Percentiles rank a stretch among this genome's conserved stretches.
These are phyloP conservation scores for Rubroboletus pulcherrimus DNA, from an alignment of 768 basidiomycete species.

Conservation along the genomic window DNA sequence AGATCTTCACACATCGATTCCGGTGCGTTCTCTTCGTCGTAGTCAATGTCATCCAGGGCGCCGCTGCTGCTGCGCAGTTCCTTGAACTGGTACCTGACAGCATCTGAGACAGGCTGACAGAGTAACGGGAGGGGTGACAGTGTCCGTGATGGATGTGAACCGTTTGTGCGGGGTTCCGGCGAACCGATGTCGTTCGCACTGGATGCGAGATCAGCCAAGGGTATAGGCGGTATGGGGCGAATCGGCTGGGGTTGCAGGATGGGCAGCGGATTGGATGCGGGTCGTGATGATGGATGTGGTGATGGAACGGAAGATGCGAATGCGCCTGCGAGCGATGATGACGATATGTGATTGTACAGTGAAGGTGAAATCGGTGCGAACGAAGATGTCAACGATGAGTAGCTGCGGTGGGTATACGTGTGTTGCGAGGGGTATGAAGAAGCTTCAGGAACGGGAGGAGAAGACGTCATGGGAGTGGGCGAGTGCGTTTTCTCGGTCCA, in stretches of 20 bases:
- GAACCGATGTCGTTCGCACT: slow-evolving; percentile 15
- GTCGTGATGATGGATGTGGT: slow-evolving; percentile 11
- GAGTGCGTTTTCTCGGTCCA: slow-evolving; percentile 17
- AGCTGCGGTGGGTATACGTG: slow-evolving; percentile 23
- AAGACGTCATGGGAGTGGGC: slow-evolving; percentile 4
- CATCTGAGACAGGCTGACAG: slow-evolving; percentile 33
- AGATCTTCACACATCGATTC: slow-evolving; percentile 20
- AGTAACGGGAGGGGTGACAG: slow-evolving; percentile 32
- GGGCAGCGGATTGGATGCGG: slow-evolving; percentile 18
- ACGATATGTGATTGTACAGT: slow-evolving; percentile 18
- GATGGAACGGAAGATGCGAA: slow-evolving; percentile 16
- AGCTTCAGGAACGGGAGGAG: slow-evolving; percentile 1
- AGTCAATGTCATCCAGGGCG: slow-evolving; percentile 4
- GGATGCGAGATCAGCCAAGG: slow-evolving; percentile 26
- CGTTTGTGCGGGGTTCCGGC: not conserved
- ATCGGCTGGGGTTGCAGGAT: slow-evolving; percentile 33
- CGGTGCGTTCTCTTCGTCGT: slow-evolving; percentile 12
- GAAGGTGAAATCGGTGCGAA: slow-evolving; percentile 19
- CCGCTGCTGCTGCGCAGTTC: not conserved
- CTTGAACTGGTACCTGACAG: slow-evolving; percentile 29
- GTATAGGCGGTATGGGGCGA: slow-evolving; percentile 33
- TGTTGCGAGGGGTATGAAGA: slow-evolving; percentile 19
- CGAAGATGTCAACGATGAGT: slow-evolving; percentile 16
- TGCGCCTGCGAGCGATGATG: slow-evolving; percentile 28
- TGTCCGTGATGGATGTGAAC: slow-evolving; percentile 4